A percentile compares a stretch with the other conserved stretches of the same genome.
Evolutionary conservation across 352 stramenopile species (phyloP).

Genomic region (Phytopythium litorale): DNA sequence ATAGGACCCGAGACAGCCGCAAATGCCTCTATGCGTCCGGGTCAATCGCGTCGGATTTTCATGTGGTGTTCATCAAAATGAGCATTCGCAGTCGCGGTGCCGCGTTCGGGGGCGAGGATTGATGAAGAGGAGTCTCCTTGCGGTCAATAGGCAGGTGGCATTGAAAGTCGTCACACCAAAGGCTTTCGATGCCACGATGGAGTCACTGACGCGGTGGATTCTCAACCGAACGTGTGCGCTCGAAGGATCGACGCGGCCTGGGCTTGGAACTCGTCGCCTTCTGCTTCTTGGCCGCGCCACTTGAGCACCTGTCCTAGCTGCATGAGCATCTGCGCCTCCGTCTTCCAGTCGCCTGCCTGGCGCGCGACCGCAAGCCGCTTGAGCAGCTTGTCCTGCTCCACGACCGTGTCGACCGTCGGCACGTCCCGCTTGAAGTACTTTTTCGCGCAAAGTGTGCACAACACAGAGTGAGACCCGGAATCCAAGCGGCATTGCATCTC

Average conservation of each 20-base stretch:
- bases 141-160: too few relatives aligned
- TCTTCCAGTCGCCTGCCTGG: slow-evolving; percentile 50
- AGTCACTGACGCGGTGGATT: neutral
- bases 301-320: slow-evolving; percentile 76
- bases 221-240: slow-evolving; percentile 36
- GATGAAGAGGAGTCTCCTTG: too few relatives aligned
- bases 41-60: too few relatives aligned
- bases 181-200: too few relatives aligned
- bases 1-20: too few relatives aligned
- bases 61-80: too few relatives aligned
- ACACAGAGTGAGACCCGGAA: too few relatives aligned
- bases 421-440: slow-evolving; percentile 72
- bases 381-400: slow-evolving; percentile 67
- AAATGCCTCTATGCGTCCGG: too few relatives aligned
- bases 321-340: slow-evolving; percentile 55
- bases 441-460: neutral
- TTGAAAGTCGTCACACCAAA: too few relatives aligned
- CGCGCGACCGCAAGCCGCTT: slow-evolving; percentile 48
- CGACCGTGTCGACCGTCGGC: slow-evolving; percentile 58
- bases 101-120: too few relatives aligned
- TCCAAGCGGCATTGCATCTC: too few relatives aligned
- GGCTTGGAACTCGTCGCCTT: slow-evolving; percentile 45
- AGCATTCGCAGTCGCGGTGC: too few relatives aligned
- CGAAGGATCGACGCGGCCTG: slow-evolving; percentile 52
- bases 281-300: slow-evolving; percentile 48